Conservation (phyloP, 805 yeast species). For the Zygosaccharomyces siamensis region DNA sequence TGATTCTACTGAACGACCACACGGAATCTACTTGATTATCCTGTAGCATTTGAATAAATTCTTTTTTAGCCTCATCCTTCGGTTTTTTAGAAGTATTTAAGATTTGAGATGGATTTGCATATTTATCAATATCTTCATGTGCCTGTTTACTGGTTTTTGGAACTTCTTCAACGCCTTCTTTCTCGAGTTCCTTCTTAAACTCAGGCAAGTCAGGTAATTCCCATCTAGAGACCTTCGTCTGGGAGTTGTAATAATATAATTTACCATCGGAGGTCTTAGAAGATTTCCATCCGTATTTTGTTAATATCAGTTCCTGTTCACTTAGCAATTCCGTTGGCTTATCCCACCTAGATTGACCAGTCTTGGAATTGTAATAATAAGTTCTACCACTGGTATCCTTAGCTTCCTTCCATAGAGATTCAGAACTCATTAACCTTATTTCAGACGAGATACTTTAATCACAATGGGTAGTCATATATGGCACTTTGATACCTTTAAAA, state of each 20-base stretch:
- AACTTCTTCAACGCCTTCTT: constrained; percentile 1
- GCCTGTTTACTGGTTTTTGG: background rate
- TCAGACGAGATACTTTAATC: background rate
- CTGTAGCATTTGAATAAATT: constrained; percentile 50
- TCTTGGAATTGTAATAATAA: constrained; percentile 64
- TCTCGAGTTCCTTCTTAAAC: constrained; percentile 34
- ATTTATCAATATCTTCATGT: constrained; percentile 14
- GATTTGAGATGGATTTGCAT: constrained; percentile 27
- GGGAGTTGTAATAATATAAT: constrained; percentile 62
- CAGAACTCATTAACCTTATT: constrained; percentile 7
- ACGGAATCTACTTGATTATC: constrained; percentile 59
- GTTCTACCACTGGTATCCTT: constrained; percentile 59
- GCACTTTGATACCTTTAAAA: background rate
- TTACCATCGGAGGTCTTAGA: constrained; percentile 51
- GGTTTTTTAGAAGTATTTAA: constrained; percentile 26
- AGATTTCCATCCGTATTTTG: constrained; percentile 51
- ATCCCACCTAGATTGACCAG: constrained; percentile 76
- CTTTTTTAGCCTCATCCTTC: constrained; percentile 38
- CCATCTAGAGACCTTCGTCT: constrained; percentile 72
- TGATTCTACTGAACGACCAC: constrained; percentile 69
- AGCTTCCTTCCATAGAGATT: constrained; percentile 54
- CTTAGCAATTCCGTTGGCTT: constrained; percentile 54
- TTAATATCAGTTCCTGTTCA: constrained; percentile 43
- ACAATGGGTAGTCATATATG: background rate
- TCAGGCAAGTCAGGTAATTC: constrained; percentile 48